Base-by-base conservation (phyloP, 2,329 filamentous ascomycete genomes). In the Rasamsonia emersonii region DNA sequence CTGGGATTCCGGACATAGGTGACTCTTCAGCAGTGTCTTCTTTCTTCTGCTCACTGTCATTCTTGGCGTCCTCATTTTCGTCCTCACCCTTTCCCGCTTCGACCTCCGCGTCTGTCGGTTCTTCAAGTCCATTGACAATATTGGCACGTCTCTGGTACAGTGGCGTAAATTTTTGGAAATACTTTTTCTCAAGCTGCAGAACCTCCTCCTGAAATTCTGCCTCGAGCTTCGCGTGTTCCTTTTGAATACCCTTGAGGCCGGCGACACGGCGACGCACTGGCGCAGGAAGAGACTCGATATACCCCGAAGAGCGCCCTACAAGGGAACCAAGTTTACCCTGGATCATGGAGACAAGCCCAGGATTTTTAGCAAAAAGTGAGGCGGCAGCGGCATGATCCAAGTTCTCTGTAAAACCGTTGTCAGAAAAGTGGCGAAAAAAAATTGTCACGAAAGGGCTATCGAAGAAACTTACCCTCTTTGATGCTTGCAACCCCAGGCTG, bases 121-220 rank as follows among this genome's bases (percentile, higher is more conserved):
- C 91, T 39, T 69, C 61, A 43, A 68, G 67, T 49, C 91, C 91
- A 65, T 95, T 96, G 62, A 98, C 73, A 50, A 98, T 96, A 51
- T 79, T 75, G 41, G 88, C 77, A 62, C 91, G 88, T 73, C 91
- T 91, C 73, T 95, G 71, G 68, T 98, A 98, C 30, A 98, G 77
- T 39, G 91, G 91, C 33, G 86, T 93, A 68, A 95, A 98, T 68
- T 96, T 96, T 67, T 84, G 85, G 53, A 96, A 96, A 67, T 94
- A 98, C 70, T 95, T 95, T 77, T 98, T 98, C 75, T 98, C 91
- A 17, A 98, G 77, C 64, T 95, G 81, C 37, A 98, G 75, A 41
- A 98, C 88, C 68, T 96, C 93, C 64, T 96, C 88, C 63, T 98
- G 93, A 65, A 98, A 96, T 65, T 95, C 82, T 33, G 86, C 85